phyloP scores from a whole-genome alignment of 75 land plant genomes.

The Selaginella tamariscina region DNA sequence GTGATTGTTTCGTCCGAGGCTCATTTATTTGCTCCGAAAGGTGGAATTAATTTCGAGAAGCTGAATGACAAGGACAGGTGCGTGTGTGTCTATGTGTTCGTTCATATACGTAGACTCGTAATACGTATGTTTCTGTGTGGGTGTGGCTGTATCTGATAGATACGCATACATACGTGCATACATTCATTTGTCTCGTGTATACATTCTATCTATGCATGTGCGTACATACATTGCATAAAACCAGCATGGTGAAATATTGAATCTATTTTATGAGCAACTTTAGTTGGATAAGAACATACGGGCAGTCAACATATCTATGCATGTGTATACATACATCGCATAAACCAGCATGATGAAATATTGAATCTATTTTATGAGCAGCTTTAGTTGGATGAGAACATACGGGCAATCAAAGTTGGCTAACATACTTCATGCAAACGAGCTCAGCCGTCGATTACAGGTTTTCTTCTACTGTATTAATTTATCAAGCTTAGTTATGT shows the following conservation, averaged over 20 bases:
- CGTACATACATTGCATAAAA: too few species aligned
- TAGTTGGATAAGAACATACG: slow-evolving; percentile 13
- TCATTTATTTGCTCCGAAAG: neutral
- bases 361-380: slow-evolving; percentile 14
- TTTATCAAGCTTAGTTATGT: neutral
- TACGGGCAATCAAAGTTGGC: slow-evolving; percentile 41
- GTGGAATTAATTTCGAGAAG: neutral
- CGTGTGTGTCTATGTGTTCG: neutral
- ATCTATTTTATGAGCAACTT: slow-evolving; percentile 20
- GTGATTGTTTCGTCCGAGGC: neutral
- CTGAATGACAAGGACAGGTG: neutral
- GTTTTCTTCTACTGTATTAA: slow-evolving; percentile 8
- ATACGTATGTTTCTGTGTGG: too few species aligned
- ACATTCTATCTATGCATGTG: too few species aligned
- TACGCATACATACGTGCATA: neutral
- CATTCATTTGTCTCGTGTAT: neutral
- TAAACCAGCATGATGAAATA: too few species aligned
- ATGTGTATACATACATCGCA: too few species aligned
- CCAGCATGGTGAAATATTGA: too few species aligned
- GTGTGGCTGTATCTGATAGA: neutral
- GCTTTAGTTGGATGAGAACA: slow-evolving; percentile 15
- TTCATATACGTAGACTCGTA: neutral
- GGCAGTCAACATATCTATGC: too few species aligned
- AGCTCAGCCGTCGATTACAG: slow-evolving; percentile 30
- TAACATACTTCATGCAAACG: slow-evolving; percentile 36